Evolutionary conservation across 495 filamentous ascomycete genomes (phyloP).

Genomic region (Trichoderma reesei): DNA sequence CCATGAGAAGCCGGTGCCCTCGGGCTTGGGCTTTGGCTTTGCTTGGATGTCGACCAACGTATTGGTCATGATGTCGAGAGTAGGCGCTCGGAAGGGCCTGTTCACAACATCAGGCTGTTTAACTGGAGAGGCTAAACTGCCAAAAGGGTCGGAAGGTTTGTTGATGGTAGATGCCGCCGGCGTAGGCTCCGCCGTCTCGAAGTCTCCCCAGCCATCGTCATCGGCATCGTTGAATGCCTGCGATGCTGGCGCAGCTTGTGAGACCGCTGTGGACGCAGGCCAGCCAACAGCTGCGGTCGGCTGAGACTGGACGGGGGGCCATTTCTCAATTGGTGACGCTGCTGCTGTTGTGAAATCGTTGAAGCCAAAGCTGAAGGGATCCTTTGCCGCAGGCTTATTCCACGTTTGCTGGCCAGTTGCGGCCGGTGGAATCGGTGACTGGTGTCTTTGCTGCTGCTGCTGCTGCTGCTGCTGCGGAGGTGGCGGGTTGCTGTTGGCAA

Average conservation of each 20-base stretch:
- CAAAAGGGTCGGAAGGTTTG: constrained; percentile 6
- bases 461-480: constrained; percentile 16
- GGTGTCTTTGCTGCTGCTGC: constrained; percentile 1
- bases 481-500: constrained; percentile 38
- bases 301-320: constrained; percentile 10
- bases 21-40: not conserved
- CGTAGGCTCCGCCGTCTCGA: constrained; percentile 44
- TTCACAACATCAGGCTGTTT: constrained; percentile 17
- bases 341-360: constrained; percentile 8
- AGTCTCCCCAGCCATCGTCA: constrained; percentile 69
- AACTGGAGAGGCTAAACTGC: not conserved
- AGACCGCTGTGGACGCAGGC: constrained; percentile 11
- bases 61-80: constrained; percentile 36
- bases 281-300: constrained; percentile 16
- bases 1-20: constrained; percentile 14
- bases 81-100: constrained; percentile 29
- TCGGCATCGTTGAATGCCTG: constrained; percentile 19
- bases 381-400: not conserved
- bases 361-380: constrained; percentile 9
- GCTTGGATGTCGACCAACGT: constrained; percentile 28
- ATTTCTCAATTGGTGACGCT: not conserved
- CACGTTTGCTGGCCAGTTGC: not conserved
- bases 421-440: constrained; percentile 1
- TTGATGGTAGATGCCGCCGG: not conserved
- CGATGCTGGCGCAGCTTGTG: constrained; percentile 10